Evolutionary conservation across 2,329 filamentous ascomycete genomes (phyloP).

Genomic region (Sphaerulina vaccinii): DNA sequence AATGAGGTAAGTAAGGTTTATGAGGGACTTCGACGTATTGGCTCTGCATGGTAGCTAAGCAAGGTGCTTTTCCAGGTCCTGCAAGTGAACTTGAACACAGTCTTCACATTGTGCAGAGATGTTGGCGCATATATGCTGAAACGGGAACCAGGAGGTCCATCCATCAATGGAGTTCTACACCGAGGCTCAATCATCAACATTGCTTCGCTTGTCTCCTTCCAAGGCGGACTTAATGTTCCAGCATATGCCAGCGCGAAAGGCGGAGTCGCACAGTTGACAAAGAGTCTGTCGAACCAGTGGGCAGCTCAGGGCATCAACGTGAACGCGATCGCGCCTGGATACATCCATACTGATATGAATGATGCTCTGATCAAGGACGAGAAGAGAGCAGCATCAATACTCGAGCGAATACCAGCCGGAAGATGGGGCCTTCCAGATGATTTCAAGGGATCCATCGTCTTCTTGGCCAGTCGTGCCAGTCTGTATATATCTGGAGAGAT

Average conservation of each 20-base stretch:
- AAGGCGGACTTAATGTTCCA: conserved; percentile 82
- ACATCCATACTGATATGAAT: conserved; percentile 92
- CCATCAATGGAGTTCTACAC: conserved; percentile 47
- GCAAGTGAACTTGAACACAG: conserved; percentile 79
- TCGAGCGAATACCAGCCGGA: conserved; percentile 76
- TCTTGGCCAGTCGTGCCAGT: conserved; percentile 70
- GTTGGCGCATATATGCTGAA: conserved; percentile 76
- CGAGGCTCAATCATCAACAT: conserved; percentile 78
- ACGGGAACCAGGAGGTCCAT: conserved; percentile 41
- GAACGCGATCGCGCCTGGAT: conserved; percentile 85
- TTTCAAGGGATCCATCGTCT: conserved; percentile 79
- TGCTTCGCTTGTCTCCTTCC: conserved; percentile 75
- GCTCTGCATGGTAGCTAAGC: too few species aligned
- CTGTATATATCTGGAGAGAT: conserved; percentile 79
- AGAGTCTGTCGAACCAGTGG: conserved; percentile 85
- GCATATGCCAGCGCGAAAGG: conserved; percentile 85
- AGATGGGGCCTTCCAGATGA: conserved; percentile 81
- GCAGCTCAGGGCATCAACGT: conserved; percentile 71
- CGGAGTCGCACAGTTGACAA: conserved; percentile 78
- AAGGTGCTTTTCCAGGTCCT: too few species aligned
- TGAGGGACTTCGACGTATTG: too few species aligned
- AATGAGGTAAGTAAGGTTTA: conserved; percentile 56
- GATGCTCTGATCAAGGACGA: conserved; percentile 71
- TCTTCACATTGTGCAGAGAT: conserved; percentile 75
- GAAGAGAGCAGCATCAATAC: conserved; percentile 68